These are phyloP conservation scores for Teratosphaeria destructans DNA, from an alignment of 2,329 filamentous ascomycete genomes.

Conservation along the genomic window DNA sequence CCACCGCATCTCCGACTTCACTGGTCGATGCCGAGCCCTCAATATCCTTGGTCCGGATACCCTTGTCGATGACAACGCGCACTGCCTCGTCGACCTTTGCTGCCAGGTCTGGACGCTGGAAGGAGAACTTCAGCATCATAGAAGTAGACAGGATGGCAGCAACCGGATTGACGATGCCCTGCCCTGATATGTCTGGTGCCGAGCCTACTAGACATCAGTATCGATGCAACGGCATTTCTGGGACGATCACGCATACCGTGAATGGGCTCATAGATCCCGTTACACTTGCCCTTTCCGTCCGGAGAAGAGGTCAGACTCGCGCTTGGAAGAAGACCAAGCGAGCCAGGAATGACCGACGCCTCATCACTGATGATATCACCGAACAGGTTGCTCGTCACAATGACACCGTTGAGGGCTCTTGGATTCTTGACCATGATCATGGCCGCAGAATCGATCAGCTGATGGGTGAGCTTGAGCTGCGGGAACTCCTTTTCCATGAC, in stretches of 20 bases:
- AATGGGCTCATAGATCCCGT: conserved; percentile 96
- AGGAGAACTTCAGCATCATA: conserved; percentile 93
- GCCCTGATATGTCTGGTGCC: conserved; percentile 84
- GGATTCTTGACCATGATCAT: conserved; percentile 98
- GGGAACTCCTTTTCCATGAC: conserved; percentile 84
- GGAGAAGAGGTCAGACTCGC: conserved; percentile 80
- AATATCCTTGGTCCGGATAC: conserved; percentile 73
- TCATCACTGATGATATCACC: conserved; percentile 95
- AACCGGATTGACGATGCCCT: conserved; percentile 74
- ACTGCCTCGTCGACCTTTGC: conserved; percentile 73
- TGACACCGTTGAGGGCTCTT: conserved; percentile 72
- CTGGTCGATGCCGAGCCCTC: conserved; percentile 63
- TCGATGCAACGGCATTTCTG: neutral
- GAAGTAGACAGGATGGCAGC: conserved; percentile 85
- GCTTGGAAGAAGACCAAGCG: conserved; percentile 76
- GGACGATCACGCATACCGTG: conserved; percentile 52
- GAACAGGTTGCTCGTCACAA: conserved; percentile 89
- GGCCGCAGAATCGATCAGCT: conserved; percentile 91
- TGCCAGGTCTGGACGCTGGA: conserved; percentile 68
- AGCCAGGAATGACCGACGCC: conserved; percentile 86
- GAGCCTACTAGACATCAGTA: conserved; percentile 43
- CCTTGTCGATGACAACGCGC: conserved; percentile 65
- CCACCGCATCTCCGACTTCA: conserved; percentile 76
- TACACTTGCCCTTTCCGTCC: conserved; percentile 72
- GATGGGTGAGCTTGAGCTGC: conserved; percentile 70